These are phyloP conservation scores for Cryptosporidium tyzzeri DNA, from an alignment of 169 alveolate species.

Conservation along the genomic window DNA sequence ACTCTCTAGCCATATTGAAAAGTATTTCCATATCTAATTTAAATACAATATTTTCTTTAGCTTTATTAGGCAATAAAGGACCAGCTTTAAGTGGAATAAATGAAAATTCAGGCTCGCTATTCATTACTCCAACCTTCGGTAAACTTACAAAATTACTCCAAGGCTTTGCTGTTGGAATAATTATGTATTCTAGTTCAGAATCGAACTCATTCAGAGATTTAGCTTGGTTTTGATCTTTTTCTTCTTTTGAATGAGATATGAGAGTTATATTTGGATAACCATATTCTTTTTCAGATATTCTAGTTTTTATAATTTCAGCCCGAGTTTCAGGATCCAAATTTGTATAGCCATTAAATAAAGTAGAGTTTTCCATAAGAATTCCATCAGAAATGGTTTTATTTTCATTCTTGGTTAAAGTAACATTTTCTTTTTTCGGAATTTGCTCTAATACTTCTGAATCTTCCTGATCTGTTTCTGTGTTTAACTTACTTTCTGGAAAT, in stretches of 20 bases:
- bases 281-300: background rate
- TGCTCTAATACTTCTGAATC: background rate
- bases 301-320: background rate
- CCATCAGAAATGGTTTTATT: background rate
- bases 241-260: background rate
- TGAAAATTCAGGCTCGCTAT: slow-evolving; percentile 43
- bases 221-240: background rate
- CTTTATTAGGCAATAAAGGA: slow-evolving; percentile 6
- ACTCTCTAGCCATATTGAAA: slow-evolving; percentile 41
- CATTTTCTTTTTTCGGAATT: background rate
- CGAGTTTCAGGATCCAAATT: background rate
- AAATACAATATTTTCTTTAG: background rate
- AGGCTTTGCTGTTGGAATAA: slow-evolving; percentile 32
- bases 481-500: slow-evolving; percentile 10
- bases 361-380: background rate
- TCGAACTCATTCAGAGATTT: background rate
- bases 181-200: background rate
- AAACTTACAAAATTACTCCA: slow-evolving; percentile 27
- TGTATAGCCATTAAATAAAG: background rate
- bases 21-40: slow-evolving; percentile 13
- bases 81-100: slow-evolving; percentile 41
- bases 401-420: background rate
- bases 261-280: background rate
- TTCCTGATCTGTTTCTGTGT: slow-evolving; percentile 8
- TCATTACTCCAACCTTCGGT: slow-evolving; percentile 4